Percentiles rank a stretch among this genome's conserved stretches.
Evolutionary conservation across 1,139 yeast genomes (phyloP).

Genomic region (Debaryomyces robertsiae): DNA sequence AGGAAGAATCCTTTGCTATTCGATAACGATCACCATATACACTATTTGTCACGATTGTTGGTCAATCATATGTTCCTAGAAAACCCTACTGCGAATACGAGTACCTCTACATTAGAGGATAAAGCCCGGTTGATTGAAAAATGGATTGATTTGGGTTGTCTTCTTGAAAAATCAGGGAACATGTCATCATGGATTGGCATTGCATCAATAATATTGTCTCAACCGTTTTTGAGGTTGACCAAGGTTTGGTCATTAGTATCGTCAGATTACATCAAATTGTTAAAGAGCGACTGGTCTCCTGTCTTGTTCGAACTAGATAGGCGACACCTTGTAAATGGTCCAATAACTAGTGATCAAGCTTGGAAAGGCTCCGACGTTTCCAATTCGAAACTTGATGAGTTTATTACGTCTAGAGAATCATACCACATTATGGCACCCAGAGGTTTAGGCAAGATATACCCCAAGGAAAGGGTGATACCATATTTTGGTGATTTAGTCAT

Average conservation of each 20-base stretch:
- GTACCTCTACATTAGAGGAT: constrained; percentile 33
- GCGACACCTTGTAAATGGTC: constrained; percentile 55
- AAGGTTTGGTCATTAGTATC: constrained; percentile 79
- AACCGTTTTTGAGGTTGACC: constrained; percentile 74
- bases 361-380: constrained; percentile 10
- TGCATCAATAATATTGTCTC: constrained; percentile 80
- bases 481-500: constrained; percentile 80
- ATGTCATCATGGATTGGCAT: constrained; percentile 96
- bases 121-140: constrained; percentile 72
- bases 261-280: constrained; percentile 57
- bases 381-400: constrained; percentile 11
- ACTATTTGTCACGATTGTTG: constrained; percentile 72
- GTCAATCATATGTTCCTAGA: constrained; percentile 71
- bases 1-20: constrained; percentile 58
- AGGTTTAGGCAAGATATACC: constrained; percentile 76
- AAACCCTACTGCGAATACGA: constrained; percentile 20
- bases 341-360: constrained; percentile 15
- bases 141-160: constrained; percentile 87
- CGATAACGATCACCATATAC: constrained; percentile 67
- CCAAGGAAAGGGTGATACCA: constrained; percentile 81
- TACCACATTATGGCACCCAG: constrained; percentile 87
- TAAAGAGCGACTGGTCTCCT: constrained; percentile 90
- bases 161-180: constrained; percentile 80
- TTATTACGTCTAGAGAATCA: constrained; percentile 38
- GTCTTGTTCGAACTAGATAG: constrained; percentile 88